These are phyloP conservation scores for Bruguiera sexangula DNA, from an alignment of 345 rosid genomes.

Conservation along the genomic window DNA sequence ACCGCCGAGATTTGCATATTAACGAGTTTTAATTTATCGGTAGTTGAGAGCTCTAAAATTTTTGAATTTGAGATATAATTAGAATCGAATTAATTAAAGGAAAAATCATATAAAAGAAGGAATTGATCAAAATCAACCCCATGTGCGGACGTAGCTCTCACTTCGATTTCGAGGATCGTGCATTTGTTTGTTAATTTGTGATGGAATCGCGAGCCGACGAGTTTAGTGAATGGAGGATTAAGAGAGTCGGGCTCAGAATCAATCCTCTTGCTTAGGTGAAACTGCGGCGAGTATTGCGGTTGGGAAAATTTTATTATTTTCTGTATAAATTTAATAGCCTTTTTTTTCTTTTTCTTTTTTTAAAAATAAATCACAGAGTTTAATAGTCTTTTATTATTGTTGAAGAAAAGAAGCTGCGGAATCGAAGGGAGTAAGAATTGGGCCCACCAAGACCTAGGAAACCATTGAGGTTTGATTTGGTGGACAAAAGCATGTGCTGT, in stretches of 20 bases:
- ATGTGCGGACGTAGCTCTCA: slow-evolving; percentile 28
- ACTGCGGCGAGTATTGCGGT: slow-evolving; percentile 45
- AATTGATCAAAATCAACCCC: slow-evolving; percentile 1
- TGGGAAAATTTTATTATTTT: not conserved
- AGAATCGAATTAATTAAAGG: not conserved
- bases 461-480: slow-evolving; percentile 32
- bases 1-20: slow-evolving; percentile 11
- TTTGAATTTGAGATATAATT: no score
- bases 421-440: not conserved
- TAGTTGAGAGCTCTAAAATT: no score
- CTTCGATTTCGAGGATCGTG: not conserved
- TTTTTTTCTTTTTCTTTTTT: no score
- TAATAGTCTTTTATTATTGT: not conserved
- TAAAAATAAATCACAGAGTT: no score
- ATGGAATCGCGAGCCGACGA: not conserved
- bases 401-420: not conserved
- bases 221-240: no score
- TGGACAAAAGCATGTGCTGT: slow-evolving; percentile 46
- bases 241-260: no score
- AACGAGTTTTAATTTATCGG: no score
- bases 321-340: no score
- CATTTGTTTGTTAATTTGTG: not conserved
- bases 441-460: slow-evolving; percentile 25
- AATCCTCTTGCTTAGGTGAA: not conserved
- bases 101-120: not conserved